Conservation (phyloP, 2,329 filamentous ascomycete genomes). For the Ascochyta koolunga region DNA sequence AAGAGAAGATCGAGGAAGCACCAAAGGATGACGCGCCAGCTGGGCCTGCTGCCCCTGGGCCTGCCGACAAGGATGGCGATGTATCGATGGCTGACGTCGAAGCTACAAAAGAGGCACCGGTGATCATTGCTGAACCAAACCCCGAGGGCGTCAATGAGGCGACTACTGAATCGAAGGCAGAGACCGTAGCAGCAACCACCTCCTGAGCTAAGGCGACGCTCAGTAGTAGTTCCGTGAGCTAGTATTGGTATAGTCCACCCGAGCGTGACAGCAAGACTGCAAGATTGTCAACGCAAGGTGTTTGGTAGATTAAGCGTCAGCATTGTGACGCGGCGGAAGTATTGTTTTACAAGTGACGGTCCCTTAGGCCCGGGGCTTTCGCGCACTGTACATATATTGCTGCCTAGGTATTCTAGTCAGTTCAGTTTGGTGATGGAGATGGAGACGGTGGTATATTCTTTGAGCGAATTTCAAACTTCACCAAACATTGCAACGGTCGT, state of each 20-base stretch:
- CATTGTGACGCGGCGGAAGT: not conserved
- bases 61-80: conserved; percentile 17
- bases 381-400: conserved; percentile 19
- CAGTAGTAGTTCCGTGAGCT: too few species aligned
- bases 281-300: conserved; percentile 1
- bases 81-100: conserved; percentile 15
- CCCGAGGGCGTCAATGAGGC: conserved; percentile 9
- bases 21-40: conserved; percentile 8
- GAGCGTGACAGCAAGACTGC: too few species aligned
- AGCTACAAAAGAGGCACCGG: conserved; percentile 11
- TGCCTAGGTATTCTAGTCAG: conserved; percentile 1
- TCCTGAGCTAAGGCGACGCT: not conserved
- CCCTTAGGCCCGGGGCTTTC: not conserved
- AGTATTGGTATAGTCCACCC: too few species aligned
- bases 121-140: conserved; percentile 5
- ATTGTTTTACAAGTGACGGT: not conserved
- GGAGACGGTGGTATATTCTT: conserved; percentile 5
- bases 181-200: conserved; percentile 10
- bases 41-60: conserved; percentile 4
- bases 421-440: not conserved
- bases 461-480: conserved; percentile 8
- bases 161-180: conserved; percentile 9
- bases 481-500: not conserved
- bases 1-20: conserved; percentile 26
- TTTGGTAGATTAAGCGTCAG: not conserved